Base-by-base conservation (phyloP, 257 asterid species). In the Capsicum chinense region DNA sequence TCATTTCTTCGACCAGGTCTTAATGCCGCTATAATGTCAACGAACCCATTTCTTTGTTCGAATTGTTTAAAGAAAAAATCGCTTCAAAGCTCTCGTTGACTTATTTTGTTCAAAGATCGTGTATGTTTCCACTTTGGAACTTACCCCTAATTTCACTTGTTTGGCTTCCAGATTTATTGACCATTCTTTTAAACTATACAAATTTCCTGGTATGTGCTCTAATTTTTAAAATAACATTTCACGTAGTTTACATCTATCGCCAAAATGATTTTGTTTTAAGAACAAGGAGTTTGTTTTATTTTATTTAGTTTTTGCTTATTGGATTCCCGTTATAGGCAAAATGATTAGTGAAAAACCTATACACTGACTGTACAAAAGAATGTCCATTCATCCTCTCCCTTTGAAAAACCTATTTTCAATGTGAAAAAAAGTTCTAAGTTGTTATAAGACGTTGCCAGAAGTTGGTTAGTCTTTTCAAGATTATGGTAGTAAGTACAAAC, bases 331-430 rank as follows among this genome's bases (percentile, higher is more conserved):
- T 52, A 62, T 13, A 26, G 64, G 64, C 15, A 14, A 54, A 26
- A 78, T 54, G 48, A 26, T 26, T 26, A 26, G 11, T 78, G 19
- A 26, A 26, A 26, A 26, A 26, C 33, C 2, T 26, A 26, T 26
- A 26, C 33, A 26, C 33, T 26, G 33, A 26, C 33, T 26, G 33
- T 26, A 26, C 33, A 26, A 26, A 26, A 26, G 33, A 97, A 90
- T 97, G 99, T n/a, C 99, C 99, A 54, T 95, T 95, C 17, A 96
- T 90, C 86, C 99, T 93, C 71, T 96, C 99, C 83, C 99, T 92
- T 79, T 94, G 98, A 86, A 96, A 96, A 60, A 95, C 98, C 99
- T 95, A 90, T 26, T 79, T 16, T 19, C 79, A 73, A 73, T 1
- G n/a, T 47, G 73, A 42, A 11, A 19, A 21, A 0, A 10, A 10